Conservation (phyloP, 2,329 filamentous ascomycete genomes). For the Penicillium nordicum region DNA sequence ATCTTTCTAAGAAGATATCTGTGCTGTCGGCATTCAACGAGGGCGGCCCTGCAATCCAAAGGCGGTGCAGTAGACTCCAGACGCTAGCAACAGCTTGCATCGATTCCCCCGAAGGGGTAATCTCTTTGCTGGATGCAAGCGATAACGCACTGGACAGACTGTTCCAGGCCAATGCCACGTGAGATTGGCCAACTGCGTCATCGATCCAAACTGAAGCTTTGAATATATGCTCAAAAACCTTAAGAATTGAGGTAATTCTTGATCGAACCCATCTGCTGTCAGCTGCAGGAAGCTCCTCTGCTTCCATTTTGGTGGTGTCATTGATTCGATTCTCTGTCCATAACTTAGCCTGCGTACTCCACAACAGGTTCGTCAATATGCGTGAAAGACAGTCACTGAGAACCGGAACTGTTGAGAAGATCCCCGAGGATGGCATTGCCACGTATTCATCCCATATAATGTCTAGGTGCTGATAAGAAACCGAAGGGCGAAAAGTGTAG, state of each 20-base stretch:
- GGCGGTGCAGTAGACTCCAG: slow-evolving; percentile 63
- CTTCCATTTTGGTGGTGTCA: slow-evolving; percentile 55
- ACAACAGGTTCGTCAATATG: slow-evolving; percentile 69
- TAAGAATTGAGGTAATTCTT: slow-evolving; percentile 65
- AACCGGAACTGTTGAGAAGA: slow-evolving; percentile 50
- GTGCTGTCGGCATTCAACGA: slow-evolving; percentile 34
- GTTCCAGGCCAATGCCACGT: slow-evolving; percentile 58
- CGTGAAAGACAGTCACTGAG: slow-evolving; percentile 61
- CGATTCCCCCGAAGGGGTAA: slow-evolving; percentile 81
- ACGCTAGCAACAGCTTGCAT: slow-evolving; percentile 73
- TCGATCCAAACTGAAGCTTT: slow-evolving; percentile 49
- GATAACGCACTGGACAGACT: slow-evolving; percentile 61
- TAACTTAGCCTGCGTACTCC: slow-evolving; percentile 49
- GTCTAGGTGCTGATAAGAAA: slow-evolving; percentile 64
- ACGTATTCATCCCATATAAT: slow-evolving; percentile 76
- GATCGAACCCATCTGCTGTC: slow-evolving; percentile 85
- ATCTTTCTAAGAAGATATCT: slow-evolving; percentile 47
- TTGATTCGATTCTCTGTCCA: slow-evolving; percentile 75
- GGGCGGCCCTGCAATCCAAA: slow-evolving; percentile 61
- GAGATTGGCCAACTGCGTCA: slow-evolving; percentile 38
- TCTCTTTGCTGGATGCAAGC: slow-evolving; percentile 70
- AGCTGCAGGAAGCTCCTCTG: slow-evolving; percentile 76
- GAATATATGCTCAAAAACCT: slow-evolving; percentile 54
- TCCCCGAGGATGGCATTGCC: slow-evolving; percentile 57
- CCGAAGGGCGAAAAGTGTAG: slow-evolving; percentile 72